Evolutionary conservation across 495 filamentous ascomycete species (phyloP), one percentile per base, ranked within the genome.

Genomic region (Penicillium ucsense): DNA sequence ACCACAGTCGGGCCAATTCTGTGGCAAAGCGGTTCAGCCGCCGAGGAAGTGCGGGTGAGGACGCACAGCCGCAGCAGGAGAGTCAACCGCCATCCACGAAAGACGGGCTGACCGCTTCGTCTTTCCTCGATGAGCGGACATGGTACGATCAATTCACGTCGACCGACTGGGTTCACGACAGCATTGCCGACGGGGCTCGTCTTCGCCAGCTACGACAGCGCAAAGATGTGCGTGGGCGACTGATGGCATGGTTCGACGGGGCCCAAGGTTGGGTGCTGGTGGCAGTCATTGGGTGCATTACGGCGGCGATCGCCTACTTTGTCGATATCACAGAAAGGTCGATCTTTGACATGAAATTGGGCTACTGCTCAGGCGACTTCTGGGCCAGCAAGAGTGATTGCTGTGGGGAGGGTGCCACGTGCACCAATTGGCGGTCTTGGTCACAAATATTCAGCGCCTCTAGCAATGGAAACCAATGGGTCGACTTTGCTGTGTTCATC

Each of bases 131-230:
- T 57, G 89, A 98, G 43, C 80, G 92, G 11, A 86, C 92, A 8
- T 98, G 92, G 92, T 98, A 98, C 66, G 91, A 98, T 70, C 92
- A 98, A 65, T 96, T 97, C 65, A 96, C 91, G 5, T 95, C 87
- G 7, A 97, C 91, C 55, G 92, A 98, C 64, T 97, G 91, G 92
- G 92, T 98, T 6, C 89, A 94, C 59, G 92, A 98, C 57, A 92
- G 86, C 62, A 95, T 97, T 52, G 89, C 90, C 57, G 92, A 98
- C 65, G 88, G 89, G 38, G 86, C 84, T 45, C 84, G 92, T 38
- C 80, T 94, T 35, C 94, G 90, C 54, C 81, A 81, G 41, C 75
- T 97, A 30, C 78, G 88, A 38, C 80, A 75, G 51, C 75, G 90
- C 5, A 94, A 86, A 65, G 92, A 91, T 62, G 72, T 94, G 40